Base-by-base conservation (phyloP, 768 basidiomycete genomes). In the Suillus lakei region DNA sequence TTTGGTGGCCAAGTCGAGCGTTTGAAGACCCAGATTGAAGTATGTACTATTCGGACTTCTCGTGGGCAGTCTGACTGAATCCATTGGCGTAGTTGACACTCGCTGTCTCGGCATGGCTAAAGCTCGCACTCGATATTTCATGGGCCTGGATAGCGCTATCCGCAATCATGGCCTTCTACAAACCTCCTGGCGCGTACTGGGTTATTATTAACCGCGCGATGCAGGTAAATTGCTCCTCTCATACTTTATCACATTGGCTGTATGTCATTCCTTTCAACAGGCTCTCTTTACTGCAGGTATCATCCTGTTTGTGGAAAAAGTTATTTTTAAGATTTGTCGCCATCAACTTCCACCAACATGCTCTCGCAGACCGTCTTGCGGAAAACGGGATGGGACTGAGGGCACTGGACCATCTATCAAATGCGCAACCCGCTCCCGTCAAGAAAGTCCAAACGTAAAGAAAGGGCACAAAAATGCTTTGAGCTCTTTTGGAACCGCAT, bases 91-190 rank as follows among this genome's bases (percentile, higher is more conserved):
- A 91, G 89, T 81, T 92, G 59, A 84, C 84, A 28, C 80, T 89
- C 67, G 90, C 91, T 8, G 88, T 92, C 23, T 85, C 86, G 13
- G 80, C 82, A 32, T 92, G 91, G 90, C 74, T 93, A 32, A 93
- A 93, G 72, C 77, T 92, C 9, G 77, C 83, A 3, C 80, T 93
- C 10, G 88, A 89, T 66, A 79, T 89, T 4, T 74, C 86, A 4
- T 91, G 90, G 88, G 83, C 86, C 56, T 94, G 92, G 92, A 87
- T 93, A 67, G 81, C 86, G 26, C 78, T 93, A 53, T 90, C 89
- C 21, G 83, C 86, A 60, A 85, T 90, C 66, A 85, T 85, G 48
- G 74, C 82, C 1, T 76, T 86, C 28, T 84, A 88, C 69, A 72
- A 86, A 5, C 91, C 91, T 15, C 82, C 87, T 0, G 88, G 86